A percentile compares a stretch with the other conserved stretches of the same genome.
These are phyloP conservation scores for Fraxinus americana DNA, from an alignment of 257 asterid genomes.

Conservation along the genomic window DNA sequence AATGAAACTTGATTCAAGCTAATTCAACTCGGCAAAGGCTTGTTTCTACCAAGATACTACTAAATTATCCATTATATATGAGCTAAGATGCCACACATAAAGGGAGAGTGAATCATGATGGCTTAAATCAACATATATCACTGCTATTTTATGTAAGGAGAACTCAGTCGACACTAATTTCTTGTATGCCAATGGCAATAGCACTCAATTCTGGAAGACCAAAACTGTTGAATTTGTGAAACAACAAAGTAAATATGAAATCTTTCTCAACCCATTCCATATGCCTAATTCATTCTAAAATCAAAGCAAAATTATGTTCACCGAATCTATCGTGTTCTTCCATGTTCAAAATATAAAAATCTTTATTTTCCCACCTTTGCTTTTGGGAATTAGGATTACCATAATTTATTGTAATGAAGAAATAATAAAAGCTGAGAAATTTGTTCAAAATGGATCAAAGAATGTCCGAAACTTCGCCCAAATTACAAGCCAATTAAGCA, in stretches of 20 bases:
- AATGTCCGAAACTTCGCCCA: background rate
- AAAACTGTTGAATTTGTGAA: background rate
- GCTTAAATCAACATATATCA: background rate
- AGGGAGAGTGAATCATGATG: background rate
- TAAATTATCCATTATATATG: background rate
- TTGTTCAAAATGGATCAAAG: background rate
- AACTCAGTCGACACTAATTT: background rate
- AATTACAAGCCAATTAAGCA: background rate
- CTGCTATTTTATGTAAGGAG: background rate
- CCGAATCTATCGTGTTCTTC: background rate
- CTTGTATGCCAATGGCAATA: background rate
- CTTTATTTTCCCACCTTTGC: background rate
- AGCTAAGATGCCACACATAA: background rate
- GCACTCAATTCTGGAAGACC: background rate
- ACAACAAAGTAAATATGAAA: background rate
- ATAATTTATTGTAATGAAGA: background rate
- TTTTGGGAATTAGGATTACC: background rate
- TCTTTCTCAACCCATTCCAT: background rate
- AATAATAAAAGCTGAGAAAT: background rate
- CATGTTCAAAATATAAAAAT: background rate
- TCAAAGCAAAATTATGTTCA: background rate
- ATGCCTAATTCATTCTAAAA: background rate
- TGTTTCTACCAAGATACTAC: background rate
- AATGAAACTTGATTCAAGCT: background rate
- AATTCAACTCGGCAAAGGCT: background rate